Evolutionary conservation across 2,329 filamentous ascomycete genomes (phyloP).

Genomic region (Fusarium phyllophilum): DNA sequence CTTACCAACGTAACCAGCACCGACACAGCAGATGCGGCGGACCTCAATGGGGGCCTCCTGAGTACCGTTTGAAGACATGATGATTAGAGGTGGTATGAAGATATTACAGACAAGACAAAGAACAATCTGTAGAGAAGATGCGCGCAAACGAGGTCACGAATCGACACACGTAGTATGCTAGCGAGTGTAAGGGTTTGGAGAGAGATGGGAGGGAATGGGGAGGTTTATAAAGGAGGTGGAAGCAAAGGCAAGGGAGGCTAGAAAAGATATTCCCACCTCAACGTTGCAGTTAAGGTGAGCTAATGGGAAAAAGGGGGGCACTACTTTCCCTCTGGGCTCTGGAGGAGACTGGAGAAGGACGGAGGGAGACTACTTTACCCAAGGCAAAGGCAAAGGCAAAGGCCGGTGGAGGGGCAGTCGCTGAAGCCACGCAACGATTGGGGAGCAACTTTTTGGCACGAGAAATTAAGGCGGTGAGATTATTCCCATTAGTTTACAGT

Average conservation of each 20-base stretch:
- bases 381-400: neutral
- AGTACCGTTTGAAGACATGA: slow-evolving; percentile 47
- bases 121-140: slow-evolving; percentile 29
- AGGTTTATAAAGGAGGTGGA: slow-evolving; percentile 38
- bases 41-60: slow-evolving; percentile 50
- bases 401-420: slow-evolving; percentile 31
- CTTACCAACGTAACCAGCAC: slow-evolving; percentile 80
- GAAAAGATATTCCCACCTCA: slow-evolving; percentile 40
- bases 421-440: slow-evolving; percentile 39
- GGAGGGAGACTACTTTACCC: neutral
- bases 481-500: slow-evolving; percentile 11
- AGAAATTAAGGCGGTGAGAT: slow-evolving; percentile 46
- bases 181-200: slow-evolving; percentile 28
- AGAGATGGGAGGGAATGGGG: slow-evolving; percentile 18
- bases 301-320: slow-evolving; percentile 32
- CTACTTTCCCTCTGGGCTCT: slow-evolving; percentile 8
- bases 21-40: slow-evolving; percentile 76
- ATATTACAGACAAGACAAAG: slow-evolving; percentile 22
- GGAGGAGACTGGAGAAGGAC: slow-evolving; percentile 14
- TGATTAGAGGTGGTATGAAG: slow-evolving; percentile 30
- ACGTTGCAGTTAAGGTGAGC: slow-evolving; percentile 33
- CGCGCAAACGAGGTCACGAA: slow-evolving; percentile 38
- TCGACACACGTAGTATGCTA: slow-evolving; percentile 37
- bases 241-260: slow-evolving; percentile 30
- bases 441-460: slow-evolving; percentile 14